A percentile compares a stretch with the other conserved stretches of the same genome.
Conservation (phyloP, 2,329 filamentous ascomycete species). For the Trichoderma koningii region DNA sequence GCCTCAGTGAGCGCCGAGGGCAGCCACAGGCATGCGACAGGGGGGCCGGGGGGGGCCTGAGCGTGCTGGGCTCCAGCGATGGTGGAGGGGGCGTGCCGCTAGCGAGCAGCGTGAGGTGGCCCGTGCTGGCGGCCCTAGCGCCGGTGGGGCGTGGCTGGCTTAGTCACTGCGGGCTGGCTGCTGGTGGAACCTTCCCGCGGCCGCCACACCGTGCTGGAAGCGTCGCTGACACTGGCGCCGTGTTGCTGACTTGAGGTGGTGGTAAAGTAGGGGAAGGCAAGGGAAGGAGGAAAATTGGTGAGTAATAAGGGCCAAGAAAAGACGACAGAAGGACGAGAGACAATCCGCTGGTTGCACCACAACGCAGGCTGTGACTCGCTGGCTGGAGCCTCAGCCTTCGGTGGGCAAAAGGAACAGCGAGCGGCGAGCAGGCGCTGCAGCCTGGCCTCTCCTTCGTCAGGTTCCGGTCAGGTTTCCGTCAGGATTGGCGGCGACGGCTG, state of each 20-base stretch:
- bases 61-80: not conserved
- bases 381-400: too few relatives aligned
- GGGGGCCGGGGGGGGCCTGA: slow-evolving; percentile 28
- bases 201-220: slow-evolving; percentile 32
- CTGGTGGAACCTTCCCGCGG: slow-evolving; percentile 28
- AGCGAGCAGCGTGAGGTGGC: not conserved
- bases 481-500: not conserved
- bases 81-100: slow-evolving; percentile 23
- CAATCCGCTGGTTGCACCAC: not conserved
- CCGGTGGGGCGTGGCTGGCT: slow-evolving; percentile 5
- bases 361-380: not conserved
- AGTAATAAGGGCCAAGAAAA: too few relatives aligned
- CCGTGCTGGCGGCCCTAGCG: too few relatives aligned
- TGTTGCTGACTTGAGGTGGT: slow-evolving; percentile 6
- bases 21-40: slow-evolving; percentile 34
- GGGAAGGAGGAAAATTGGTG: too few relatives aligned
- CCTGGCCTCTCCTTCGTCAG: not conserved
- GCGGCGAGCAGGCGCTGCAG: not conserved
- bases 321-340: too few relatives aligned
- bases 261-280: too few relatives aligned
- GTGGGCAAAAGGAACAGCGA: too few relatives aligned
- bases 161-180: slow-evolving; percentile 22
- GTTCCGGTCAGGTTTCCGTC: too few relatives aligned
- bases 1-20: slow-evolving; percentile 29
- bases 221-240: slow-evolving; percentile 23